A percentile compares a stretch with the other conserved stretches of the same genome.
Evolutionary conservation across 441 rosid species (phyloP).

Genomic region (Erodium moschatum): DNA sequence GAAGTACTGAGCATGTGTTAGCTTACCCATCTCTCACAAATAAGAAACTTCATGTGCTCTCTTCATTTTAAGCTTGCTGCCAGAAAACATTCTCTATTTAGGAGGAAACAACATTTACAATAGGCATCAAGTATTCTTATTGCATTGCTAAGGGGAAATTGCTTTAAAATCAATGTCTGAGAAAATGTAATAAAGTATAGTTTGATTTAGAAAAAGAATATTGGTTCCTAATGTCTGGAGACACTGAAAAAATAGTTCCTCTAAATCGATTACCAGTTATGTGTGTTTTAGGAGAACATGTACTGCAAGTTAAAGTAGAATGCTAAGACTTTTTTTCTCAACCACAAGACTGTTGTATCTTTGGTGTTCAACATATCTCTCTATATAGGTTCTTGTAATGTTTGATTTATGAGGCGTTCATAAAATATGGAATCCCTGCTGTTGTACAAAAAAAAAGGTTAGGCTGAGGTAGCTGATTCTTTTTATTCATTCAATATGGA

Average conservation of each 20-base stretch:
- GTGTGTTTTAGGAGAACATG: background rate
- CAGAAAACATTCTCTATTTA: background rate
- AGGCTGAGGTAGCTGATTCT: background rate
- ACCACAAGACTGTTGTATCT: no score
- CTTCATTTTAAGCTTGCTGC: background rate
- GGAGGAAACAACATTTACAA: background rate
- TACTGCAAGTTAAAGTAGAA: background rate
- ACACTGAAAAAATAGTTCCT: background rate
- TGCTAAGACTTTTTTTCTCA: no score
- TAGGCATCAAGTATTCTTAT: constrained; percentile 3
- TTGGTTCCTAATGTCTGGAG: background rate
- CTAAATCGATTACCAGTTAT: background rate
- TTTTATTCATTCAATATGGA: background rate
- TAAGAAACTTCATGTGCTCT: background rate
- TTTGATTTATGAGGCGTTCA: background rate
- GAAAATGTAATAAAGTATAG: background rate
- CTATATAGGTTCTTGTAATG: background rate
- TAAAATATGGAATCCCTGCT: background rate
- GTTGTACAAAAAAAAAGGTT: background rate
- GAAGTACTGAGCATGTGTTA: background rate
- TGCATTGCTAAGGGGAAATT: background rate
- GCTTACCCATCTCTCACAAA: background rate
- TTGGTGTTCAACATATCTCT: no score
- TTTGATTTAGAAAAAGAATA: background rate
- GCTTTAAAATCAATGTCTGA: background rate